Conservation (phyloP, 2,329 filamentous ascomycete species). For the Nigrospora oryzae region DNA sequence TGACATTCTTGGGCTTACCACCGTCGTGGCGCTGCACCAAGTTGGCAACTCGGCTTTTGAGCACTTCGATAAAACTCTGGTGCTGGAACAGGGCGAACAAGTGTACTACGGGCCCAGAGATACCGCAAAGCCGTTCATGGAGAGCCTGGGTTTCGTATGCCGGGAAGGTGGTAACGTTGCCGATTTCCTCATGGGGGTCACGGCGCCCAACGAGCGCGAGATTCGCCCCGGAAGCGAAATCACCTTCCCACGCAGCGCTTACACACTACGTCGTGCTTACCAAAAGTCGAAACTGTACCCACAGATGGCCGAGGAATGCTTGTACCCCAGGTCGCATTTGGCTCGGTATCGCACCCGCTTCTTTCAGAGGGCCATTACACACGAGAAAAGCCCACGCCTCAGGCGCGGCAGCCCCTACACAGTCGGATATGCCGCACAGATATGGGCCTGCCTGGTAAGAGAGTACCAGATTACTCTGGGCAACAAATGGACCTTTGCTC, state of each 20-base stretch:
- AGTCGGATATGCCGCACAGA: slow-evolving; percentile 36
- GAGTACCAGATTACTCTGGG: slow-evolving; percentile 19
- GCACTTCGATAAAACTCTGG: slow-evolving; percentile 27
- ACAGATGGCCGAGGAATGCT: neutral
- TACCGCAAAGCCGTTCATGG: slow-evolving; percentile 53
- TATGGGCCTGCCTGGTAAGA: slow-evolving; percentile 30
- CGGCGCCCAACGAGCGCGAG: slow-evolving; percentile 52
- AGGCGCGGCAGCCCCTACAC: slow-evolving; percentile 36
- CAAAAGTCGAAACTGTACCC: neutral
- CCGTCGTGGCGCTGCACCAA: slow-evolving; percentile 6
- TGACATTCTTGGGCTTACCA: slow-evolving; percentile 4
- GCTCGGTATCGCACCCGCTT: neutral
- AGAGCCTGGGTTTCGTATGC: slow-evolving; percentile 53
- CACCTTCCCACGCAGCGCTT: slow-evolving; percentile 49
- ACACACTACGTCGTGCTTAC: slow-evolving; percentile 33
- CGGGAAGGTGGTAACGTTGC: slow-evolving; percentile 50
- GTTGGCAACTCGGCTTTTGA: neutral
- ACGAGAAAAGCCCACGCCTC: slow-evolving; percentile 28
- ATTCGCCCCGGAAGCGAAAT: slow-evolving; percentile 49
- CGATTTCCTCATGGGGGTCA: slow-evolving; percentile 59
- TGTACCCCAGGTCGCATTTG: neutral
- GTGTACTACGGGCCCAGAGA: slow-evolving; percentile 55
- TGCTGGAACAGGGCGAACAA: slow-evolving; percentile 60
- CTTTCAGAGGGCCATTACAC: slow-evolving; percentile 1
- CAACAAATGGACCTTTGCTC: slow-evolving; percentile 16